Base-by-base conservation (phyloP, 2,329 filamentous ascomycete species). In the Fusarium annulatum region DNA sequence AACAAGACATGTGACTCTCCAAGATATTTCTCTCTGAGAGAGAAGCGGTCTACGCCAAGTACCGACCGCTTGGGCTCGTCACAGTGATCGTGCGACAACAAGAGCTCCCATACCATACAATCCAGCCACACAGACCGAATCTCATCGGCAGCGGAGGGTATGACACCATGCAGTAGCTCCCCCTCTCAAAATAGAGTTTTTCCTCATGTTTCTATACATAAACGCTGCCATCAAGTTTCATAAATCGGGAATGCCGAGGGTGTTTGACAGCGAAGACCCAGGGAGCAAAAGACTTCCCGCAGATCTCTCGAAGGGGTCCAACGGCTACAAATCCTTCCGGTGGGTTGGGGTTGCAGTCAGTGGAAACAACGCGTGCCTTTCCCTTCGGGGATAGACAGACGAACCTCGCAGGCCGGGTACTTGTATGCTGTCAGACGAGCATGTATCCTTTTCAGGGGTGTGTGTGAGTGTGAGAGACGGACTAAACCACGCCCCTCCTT, bases 291-390 rank as follows among this genome's bases (percentile, higher is more conserved):
- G 23, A 39, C 33, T 18, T 38, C 26, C 41, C 34, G 18, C 23
- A 38, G 21, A 45, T 43, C 42, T 23, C 21, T 57, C 5, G 34
- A 34, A 38, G 55, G 38, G 46, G 28, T 64, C 67, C 46, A 63
- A 38, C 48, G 39, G 34, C 36, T 26, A 14, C 45, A 45, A 60
- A 51, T 56, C 69, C 30, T 70, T 38, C 58, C 62, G 63, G 48
- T 77, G 75, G 75, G 75, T 77, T 77, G 75, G 73, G 75, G 75
- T 77, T 76, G 52, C 75, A 72, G 64, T 38, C 48, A 51, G 16
- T 28, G 43, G 9, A 15, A 38, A 34, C 38, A 28, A 28, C 60
- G 46, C 45, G 39, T 43, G 43, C 56, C 23, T 51, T 73, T 56
- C 52, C 69, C 8, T 41, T 45, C 38, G 26, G 43, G 59, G 60